Conservation (phyloP, 768 basidiomycete genomes). For the Butyriboletus loyo region DNA sequence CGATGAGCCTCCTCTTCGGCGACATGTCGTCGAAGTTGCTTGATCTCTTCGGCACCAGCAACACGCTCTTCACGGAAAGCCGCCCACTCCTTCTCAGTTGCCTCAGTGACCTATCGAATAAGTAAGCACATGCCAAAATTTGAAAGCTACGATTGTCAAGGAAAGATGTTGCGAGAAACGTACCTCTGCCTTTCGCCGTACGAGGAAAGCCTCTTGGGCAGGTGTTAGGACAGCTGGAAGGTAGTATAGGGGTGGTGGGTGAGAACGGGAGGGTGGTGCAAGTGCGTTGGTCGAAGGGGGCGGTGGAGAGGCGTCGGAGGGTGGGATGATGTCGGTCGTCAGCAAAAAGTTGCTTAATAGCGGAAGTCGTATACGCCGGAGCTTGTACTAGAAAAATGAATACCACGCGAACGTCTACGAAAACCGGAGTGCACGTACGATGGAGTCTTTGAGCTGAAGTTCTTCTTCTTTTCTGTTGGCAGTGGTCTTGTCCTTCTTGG, state of each 20-base stretch:
- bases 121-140: constrained; percentile 1
- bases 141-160: background rate
- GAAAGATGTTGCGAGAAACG: constrained; percentile 10
- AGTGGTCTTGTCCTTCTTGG: constrained; percentile 74
- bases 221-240: constrained; percentile 67
- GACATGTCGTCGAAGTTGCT: constrained; percentile 57
- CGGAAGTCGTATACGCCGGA: constrained; percentile 68
- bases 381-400: constrained; percentile 55
- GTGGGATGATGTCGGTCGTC: constrained; percentile 66
- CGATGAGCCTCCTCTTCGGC: constrained; percentile 60
- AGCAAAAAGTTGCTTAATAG: constrained; percentile 70
- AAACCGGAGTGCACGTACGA: constrained; percentile 46
- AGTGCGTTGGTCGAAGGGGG: constrained; percentile 36
- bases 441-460: constrained; percentile 73
- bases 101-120: constrained; percentile 50
- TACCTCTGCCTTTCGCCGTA: constrained; percentile 62
- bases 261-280: constrained; percentile 52
- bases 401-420: background rate
- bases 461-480: constrained; percentile 84
- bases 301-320: constrained; percentile 31
- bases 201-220: constrained; percentile 66
- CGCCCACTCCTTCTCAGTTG: constrained; percentile 66
- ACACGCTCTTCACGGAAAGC: constrained; percentile 60
- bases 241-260: constrained; percentile 77
- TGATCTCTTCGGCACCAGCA: constrained; percentile 59